Evolutionary conservation across 371 early-diverging fungal species (phyloP).

Genomic region (Batkoa obscura): DNA sequence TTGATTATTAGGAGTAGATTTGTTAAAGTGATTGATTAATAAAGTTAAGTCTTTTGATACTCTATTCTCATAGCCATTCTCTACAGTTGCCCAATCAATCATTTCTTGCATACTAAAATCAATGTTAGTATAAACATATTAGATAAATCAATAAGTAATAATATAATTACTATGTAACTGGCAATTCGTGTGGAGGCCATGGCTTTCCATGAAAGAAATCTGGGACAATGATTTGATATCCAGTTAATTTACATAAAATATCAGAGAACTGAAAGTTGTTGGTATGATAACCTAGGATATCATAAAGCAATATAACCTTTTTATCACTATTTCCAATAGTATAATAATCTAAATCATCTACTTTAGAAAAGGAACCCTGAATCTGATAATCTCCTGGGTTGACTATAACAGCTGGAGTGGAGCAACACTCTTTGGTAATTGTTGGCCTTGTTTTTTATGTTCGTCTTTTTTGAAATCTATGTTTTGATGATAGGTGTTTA

Average conservation of each 20-base stretch:
- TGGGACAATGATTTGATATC: conserved; percentile 41
- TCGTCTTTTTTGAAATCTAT: too few species aligned
- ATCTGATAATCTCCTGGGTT: conserved; percentile 18
- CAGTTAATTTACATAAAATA: conserved; percentile 21
- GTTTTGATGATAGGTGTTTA: too few species aligned
- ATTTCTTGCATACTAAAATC: too few species aligned
- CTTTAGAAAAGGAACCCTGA: conserved; percentile 21
- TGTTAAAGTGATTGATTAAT: too few species aligned
- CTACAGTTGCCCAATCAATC: too few species aligned
- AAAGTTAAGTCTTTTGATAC: too few species aligned
- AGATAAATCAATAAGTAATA: too few species aligned
- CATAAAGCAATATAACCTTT: conserved; percentile 19
- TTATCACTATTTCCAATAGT: conserved; percentile 19
- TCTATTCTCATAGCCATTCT: too few species aligned
- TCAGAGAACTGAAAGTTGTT: conserved; percentile 44
- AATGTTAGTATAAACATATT: too few species aligned
- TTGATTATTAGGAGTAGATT: background rate
- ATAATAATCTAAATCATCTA: conserved; percentile 20
- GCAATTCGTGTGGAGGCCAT: conserved; percentile 8
- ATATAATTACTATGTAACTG: conserved; percentile 5
- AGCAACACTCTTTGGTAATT: conserved; percentile 26
- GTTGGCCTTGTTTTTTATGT: too few species aligned
- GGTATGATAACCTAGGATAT: conserved; percentile 23
- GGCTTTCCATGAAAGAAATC: conserved; percentile 34
- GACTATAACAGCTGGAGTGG: conserved; percentile 33